Conservation (phyloP, 2,329 filamentous ascomycete species). For the Fusarium buharicum region DNA sequence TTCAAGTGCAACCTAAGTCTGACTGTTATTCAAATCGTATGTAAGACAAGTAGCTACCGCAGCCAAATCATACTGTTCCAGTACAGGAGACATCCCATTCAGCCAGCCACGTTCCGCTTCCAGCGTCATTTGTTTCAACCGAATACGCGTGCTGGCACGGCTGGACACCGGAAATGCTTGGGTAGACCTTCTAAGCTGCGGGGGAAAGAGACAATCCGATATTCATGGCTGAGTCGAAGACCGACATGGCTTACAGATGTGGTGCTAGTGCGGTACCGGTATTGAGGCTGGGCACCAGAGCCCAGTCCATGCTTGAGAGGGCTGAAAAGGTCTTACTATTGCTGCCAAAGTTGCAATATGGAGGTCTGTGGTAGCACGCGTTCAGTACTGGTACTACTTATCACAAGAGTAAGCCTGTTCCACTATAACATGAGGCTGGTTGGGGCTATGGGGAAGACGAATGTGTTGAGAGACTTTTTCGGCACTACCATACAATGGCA, state of each 20-base stretch:
- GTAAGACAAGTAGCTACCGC: neutral
- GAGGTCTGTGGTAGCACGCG: neutral
- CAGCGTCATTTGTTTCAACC: neutral
- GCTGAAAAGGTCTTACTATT: slow-evolving; percentile 3
- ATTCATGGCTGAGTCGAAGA: slow-evolving; percentile 7
- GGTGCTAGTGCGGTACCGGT: neutral
- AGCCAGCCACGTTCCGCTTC: slow-evolving; percentile 7
- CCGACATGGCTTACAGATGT: neutral
- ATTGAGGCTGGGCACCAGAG: neutral
- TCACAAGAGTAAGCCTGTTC: neutral
- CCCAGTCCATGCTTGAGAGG: neutral
- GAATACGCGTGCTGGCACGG: neutral
- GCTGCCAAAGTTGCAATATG: neutral
- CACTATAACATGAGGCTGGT: too few relatives aligned
- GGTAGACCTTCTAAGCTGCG: neutral
- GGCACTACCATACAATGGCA: too few relatives aligned
- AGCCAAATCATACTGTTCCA: neutral
- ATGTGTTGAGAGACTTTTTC: too few relatives aligned
- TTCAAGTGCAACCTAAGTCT: slow-evolving; percentile 9
- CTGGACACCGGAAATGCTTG: neutral
- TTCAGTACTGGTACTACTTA: neutral
- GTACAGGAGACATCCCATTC: neutral
- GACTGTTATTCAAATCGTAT: neutral
- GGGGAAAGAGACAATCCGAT: neutral
- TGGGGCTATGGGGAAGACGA: too few relatives aligned